Evolutionary conservation across 805 yeast species (phyloP), one percentile per base, ranked within the genome.

Genomic region (Teunomyces cretensis): DNA sequence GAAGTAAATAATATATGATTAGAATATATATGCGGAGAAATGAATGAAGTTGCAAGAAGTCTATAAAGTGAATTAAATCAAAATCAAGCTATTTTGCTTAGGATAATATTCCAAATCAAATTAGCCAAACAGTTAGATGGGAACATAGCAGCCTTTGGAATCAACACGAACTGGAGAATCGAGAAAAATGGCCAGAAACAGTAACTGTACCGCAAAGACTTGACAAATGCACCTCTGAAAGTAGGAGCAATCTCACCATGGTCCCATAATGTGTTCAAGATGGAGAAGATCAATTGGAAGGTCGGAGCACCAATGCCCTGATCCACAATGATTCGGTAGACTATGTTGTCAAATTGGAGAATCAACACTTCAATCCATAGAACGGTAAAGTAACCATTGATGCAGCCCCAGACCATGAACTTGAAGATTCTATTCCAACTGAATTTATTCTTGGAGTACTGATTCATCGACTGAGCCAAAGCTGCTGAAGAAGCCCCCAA

Each of bases 131-230:
- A 81, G 50, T 79, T 82, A 43, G 76, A 68, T 1, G 84, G 83
- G 60, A 82, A 80, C 52, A 83, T 75, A 52, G 73, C 57, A n/a
- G 69, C 60, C 28, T 68, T 65, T 0, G 79, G 81, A 9, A 81
- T 59, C 36, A 74, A 65, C 15, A 70, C 66, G 57, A 83, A 83
- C 47, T 78, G 69, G 32, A 74, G 48, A 7, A 75, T 61, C 11
- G 84, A 79, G 43, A 80, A 75, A 33, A 76, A 61, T 2, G 88
- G 86, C 85, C 86, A 83, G 42, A 74, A 71, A 55, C 79, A 62
- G 54, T 76, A 80, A 30, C 83, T 75, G 45, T 75, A 72, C 44
- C 74, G 75, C 47, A 83, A 58, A 7, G 82, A 69, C 37, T 70
- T 75, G 43, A 78, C 45, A 50, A 70, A 80, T 7, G 75, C 62